Conservation (phyloP, 495 filamentous ascomycete species). For the Neurospora africana region DNA sequence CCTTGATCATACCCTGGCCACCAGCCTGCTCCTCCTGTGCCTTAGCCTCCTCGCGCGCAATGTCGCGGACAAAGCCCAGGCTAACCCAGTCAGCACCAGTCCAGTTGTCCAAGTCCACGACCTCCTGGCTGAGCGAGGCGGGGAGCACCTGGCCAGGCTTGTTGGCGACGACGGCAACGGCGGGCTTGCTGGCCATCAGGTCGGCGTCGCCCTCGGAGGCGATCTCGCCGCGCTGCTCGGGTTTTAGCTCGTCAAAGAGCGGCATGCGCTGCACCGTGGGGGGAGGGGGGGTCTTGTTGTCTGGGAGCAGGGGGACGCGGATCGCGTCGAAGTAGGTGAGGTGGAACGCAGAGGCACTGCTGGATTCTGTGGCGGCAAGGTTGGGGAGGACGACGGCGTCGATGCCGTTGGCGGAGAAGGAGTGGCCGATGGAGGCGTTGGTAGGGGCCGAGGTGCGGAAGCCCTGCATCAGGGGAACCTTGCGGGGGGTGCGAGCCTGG, state of each 20-base stretch:
- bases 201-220: constrained; percentile 26
- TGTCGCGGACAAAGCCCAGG: constrained; percentile 32
- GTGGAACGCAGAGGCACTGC: not conserved
- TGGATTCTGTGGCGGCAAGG: constrained; percentile 6
- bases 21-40: constrained; percentile 13
- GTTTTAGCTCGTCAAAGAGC: not conserved
- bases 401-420: constrained; percentile 15
- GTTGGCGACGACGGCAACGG: constrained; percentile 34
- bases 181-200: constrained; percentile 12
- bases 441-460: constrained; percentile 33
- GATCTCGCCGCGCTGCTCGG: not conserved
- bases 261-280: constrained; percentile 7
- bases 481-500: constrained; percentile 16
- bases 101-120: constrained; percentile 17
- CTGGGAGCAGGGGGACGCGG: constrained; percentile 36
- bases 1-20: constrained; percentile 29
- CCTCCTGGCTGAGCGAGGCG: constrained; percentile 30
- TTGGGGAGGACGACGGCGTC: constrained; percentile 33
- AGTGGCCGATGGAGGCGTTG: constrained; percentile 9
- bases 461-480: constrained; percentile 39
- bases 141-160: constrained; percentile 33
- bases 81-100: constrained; percentile 39
- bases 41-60: constrained; percentile 7
- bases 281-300: constrained; percentile 20
- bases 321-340: constrained; percentile 24